Conservation (phyloP, 1,284 basidiomycete genomes). For the Cutaneotrichosporon sp. region DNA sequence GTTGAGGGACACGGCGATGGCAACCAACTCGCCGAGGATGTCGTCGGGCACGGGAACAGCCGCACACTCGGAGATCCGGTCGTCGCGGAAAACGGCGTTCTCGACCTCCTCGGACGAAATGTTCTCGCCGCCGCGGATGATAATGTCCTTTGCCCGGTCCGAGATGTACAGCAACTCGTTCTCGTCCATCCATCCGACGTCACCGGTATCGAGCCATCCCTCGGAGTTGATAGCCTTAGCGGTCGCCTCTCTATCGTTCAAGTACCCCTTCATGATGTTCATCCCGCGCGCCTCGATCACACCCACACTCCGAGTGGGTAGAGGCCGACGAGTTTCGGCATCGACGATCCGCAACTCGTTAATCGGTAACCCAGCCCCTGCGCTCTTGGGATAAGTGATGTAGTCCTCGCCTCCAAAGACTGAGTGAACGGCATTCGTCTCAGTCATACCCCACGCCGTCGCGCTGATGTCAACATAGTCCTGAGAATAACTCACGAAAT, state of each 20-base stretch:
- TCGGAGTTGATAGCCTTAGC: constrained; percentile 28
- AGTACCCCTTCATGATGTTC: constrained; percentile 44
- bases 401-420: constrained; percentile 43
- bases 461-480: constrained; percentile 27
- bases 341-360: constrained; percentile 40
- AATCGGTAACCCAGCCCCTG: constrained; percentile 32
- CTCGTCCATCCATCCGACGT: constrained; percentile 38
- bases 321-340: constrained; percentile 28
- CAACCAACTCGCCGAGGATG: constrained; percentile 44
- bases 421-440: constrained; percentile 47
- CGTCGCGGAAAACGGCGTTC: constrained; percentile 44
- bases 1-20: constrained; percentile 37
- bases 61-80: constrained; percentile 38
- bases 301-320: constrained; percentile 32
- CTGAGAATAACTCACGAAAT: constrained; percentile 37
- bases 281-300: constrained; percentile 40
- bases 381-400: constrained; percentile 25
- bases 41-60: constrained; percentile 34
- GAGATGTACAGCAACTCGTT: constrained; percentile 45
- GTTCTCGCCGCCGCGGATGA: constrained; percentile 51
- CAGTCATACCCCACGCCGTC: constrained; percentile 49
- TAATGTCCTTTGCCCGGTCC: constrained; percentile 44
- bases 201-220: constrained; percentile 50
- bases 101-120: constrained; percentile 42
- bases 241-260: constrained; percentile 19